phyloP scores from a whole-genome alignment of 2,329 filamentous ascomycete genomes.

The Rhynchosporium agropyri region DNA sequence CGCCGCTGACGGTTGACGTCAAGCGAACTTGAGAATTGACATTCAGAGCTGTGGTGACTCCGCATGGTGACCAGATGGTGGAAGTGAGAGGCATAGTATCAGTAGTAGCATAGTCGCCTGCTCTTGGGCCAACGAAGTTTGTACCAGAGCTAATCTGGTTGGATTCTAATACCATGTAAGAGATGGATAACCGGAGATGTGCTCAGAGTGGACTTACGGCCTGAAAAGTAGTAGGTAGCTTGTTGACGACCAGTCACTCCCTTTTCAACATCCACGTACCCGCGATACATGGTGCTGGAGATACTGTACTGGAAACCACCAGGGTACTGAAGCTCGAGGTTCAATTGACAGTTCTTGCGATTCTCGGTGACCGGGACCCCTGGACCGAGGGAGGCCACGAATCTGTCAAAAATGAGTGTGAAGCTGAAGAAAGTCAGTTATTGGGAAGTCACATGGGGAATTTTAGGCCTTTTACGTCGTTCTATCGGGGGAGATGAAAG shows the following conservation, averaged over 20 bases:
- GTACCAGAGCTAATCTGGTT: constrained; percentile 4
- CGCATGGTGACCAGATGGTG: constrained; percentile 11
- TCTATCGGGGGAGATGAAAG: constrained; percentile 31
- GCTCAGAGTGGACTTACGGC: not conserved
- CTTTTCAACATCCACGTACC: constrained; percentile 10
- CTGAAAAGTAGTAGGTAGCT: constrained; percentile 12
- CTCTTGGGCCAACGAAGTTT: constrained; percentile 12
- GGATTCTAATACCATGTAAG: not conserved
- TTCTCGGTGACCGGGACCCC: constrained; percentile 12
- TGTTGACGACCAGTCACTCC: constrained; percentile 12
- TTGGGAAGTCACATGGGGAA: not conserved
- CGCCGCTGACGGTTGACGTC: not conserved
- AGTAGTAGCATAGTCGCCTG: constrained; percentile 7
- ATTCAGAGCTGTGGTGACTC: not conserved
- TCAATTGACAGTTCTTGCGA: constrained; percentile 22
- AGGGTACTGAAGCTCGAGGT: constrained; percentile 12
- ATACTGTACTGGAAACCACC: constrained; percentile 13
- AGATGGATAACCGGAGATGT: too few relatives aligned
- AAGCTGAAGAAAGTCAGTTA: constrained; percentile 23
- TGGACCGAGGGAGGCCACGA: constrained; percentile 20
- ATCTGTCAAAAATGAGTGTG: constrained; percentile 35
- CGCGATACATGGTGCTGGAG: constrained; percentile 13
- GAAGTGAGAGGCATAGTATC: constrained; percentile 13
- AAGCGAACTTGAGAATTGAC: constrained; percentile 12
- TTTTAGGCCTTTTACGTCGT: constrained; percentile 26